A percentile compares a stretch with the other conserved stretches of the same genome.
phyloP scores from a whole-genome alignment of 192 early-diverging fungal genomes.

The Umbelopsis isabellina region DNA sequence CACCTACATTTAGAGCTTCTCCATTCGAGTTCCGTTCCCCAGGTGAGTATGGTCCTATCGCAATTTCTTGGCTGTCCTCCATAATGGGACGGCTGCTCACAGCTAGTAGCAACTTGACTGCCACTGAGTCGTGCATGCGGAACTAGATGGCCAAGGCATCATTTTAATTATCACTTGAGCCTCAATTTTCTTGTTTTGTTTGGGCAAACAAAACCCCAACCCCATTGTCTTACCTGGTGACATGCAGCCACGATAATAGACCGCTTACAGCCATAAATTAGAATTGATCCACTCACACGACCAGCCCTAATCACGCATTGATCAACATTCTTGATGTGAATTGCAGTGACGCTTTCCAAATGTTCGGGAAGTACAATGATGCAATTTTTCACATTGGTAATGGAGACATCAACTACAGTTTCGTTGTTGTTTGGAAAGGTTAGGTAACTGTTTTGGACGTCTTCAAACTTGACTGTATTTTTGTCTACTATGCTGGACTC shows the following conservation, averaged over 20 bases:
- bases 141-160: constrained; percentile 52
- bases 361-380: constrained; percentile 65
- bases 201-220: not conserved
- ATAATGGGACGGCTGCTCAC: constrained; percentile 85
- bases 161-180: constrained; percentile 12
- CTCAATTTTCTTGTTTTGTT: not conserved
- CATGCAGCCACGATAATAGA: constrained; percentile 71
- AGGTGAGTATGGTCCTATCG: constrained; percentile 59
- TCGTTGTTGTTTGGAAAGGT: not conserved
- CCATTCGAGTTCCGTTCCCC: not conserved
- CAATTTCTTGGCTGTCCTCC: constrained; percentile 71
- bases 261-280: constrained; percentile 66
- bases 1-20: not conserved
- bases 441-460: constrained; percentile 4
- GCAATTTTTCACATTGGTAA: constrained; percentile 61
- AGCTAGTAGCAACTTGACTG: constrained; percentile 68
- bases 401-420: constrained; percentile 55
- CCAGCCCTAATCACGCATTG: constrained; percentile 69
- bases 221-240: constrained; percentile 63
- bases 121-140: constrained; percentile 75
- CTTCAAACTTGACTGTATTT: not conserved
- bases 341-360: constrained; percentile 58
- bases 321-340: constrained; percentile 76
- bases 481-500: not conserved
- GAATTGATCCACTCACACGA: constrained; percentile 70